Base-by-base conservation (phyloP, 164 flowering plant species). In the Umbellularia californica region DNA sequence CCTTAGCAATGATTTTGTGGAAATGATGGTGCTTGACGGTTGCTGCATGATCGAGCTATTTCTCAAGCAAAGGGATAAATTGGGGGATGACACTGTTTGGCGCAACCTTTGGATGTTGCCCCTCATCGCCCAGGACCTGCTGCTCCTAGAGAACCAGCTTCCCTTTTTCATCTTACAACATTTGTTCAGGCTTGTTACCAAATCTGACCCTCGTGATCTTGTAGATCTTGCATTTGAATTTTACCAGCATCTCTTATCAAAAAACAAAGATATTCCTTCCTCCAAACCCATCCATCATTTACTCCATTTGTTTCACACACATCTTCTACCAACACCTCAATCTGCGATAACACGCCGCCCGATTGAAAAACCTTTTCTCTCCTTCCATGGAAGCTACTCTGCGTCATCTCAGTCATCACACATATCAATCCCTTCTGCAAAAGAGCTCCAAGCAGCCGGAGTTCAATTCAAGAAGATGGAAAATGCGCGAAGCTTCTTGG, bases 101-200 rank as follows among this genome's bases (percentile, higher is more conserved):
- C 20, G 2, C 22, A 67, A 6, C 20, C 3, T 14, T 67, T 67
- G 70, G 70, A 67, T 30, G 41, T 3, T 33, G 50, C 50, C 70
- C 11, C 19, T 67, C 41, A 58, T 72, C 10, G 2, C 7, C 27
- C 63, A 33, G 24, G 74, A 72, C 51, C 5, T 72, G n/a, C 15
- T 72, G 5, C 65, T 58, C 19, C 10, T 72, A 1, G 74, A 72
- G 52, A 72, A 72, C 67, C 74, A 72, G 51, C 74, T 72, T 35
- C 74, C 74, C 20, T 72, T 72, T 52, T 72, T 72, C 28, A 35
- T 72, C 51, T 15, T 72, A 2, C 20, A 22, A 3, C 67, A 22
- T 15, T 19, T 72, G 15, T 72, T 72, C 51, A 51, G 33, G 19
- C 62, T 58, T 20, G 11, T n/a, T 12, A 3, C 23, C 19, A 22